Evolutionary conservation across 768 basidiomycete species (phyloP).

Genomic region (Leccinum imitatum): DNA sequence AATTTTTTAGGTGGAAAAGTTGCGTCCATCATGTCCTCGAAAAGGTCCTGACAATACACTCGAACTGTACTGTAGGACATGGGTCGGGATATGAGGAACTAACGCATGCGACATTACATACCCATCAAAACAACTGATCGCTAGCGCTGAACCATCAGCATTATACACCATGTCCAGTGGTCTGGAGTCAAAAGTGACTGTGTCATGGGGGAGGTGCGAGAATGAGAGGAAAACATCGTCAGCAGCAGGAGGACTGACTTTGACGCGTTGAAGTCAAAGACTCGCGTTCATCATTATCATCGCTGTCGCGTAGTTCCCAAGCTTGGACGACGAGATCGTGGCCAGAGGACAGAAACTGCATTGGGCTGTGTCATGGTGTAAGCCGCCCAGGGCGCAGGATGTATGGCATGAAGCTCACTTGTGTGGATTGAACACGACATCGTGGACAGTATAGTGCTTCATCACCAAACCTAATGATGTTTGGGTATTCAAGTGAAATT

Average conservation of each 20-base stretch:
- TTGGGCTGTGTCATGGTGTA: slow-evolving; percentile 30
- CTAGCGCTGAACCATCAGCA: slow-evolving; percentile 40
- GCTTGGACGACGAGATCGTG: slow-evolving; percentile 42
- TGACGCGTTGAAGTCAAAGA: slow-evolving; percentile 12
- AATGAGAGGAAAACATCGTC: neutral
- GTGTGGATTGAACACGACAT: slow-evolving; percentile 53
- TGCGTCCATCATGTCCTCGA: slow-evolving; percentile 15
- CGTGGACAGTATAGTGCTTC: slow-evolving; percentile 56
- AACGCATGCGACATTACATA: slow-evolving; percentile 12
- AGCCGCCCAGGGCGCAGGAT: neutral
- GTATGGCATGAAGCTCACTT: slow-evolving; percentile 34
- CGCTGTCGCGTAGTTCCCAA: slow-evolving; percentile 39
- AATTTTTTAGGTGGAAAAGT: slow-evolving; percentile 19
- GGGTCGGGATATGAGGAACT: neutral
- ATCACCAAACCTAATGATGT: slow-evolving; percentile 16
- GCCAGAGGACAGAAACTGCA: slow-evolving; percentile 47
- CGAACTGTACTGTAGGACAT: slow-evolving; percentile 21
- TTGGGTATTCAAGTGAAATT: neutral
- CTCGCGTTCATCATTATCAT: slow-evolving; percentile 17
- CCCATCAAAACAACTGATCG: slow-evolving; percentile 34
- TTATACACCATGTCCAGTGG: slow-evolving; percentile 49
- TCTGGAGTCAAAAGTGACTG: slow-evolving; percentile 27
- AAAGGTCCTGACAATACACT: slow-evolving; percentile 25
- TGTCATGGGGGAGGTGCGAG: slow-evolving; percentile 2
- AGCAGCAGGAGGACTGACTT: slow-evolving; percentile 15